Conservation (phyloP, 2,329 filamentous ascomycete species). For the Bipolaris oryzae region DNA sequence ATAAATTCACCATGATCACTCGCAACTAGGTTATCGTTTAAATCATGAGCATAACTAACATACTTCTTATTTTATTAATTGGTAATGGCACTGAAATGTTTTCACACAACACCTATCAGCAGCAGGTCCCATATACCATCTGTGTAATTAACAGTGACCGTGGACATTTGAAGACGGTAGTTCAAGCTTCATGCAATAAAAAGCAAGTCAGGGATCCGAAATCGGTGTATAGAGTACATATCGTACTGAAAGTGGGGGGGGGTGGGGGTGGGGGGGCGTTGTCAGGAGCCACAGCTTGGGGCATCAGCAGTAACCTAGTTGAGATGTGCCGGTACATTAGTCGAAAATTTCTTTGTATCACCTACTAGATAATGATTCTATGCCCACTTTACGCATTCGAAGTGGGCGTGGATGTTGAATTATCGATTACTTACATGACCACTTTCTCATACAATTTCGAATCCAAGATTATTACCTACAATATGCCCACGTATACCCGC, state of each 20-base stretch:
- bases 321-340: background rate
- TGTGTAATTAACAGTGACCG: background rate
- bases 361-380: background rate
- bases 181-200: background rate
- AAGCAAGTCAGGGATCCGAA: background rate
- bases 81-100: background rate
- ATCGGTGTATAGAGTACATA: background rate
- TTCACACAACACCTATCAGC: background rate
- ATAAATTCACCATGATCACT: background rate
- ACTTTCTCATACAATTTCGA: background rate
- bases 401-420: background rate
- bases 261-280: background rate
- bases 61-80: background rate
- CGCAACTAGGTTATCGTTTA: background rate
- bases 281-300: background rate
- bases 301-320: background rate
- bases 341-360: background rate
- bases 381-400: background rate
- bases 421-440: background rate
- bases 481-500: background rate
- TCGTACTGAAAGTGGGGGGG: background rate
- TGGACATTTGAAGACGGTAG: background rate
- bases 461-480: background rate
- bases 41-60: background rate
- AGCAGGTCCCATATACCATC: background rate